These are phyloP conservation scores for Pyrus communis DNA, from an alignment of 306 rosid genomes.

Conservation along the genomic window DNA sequence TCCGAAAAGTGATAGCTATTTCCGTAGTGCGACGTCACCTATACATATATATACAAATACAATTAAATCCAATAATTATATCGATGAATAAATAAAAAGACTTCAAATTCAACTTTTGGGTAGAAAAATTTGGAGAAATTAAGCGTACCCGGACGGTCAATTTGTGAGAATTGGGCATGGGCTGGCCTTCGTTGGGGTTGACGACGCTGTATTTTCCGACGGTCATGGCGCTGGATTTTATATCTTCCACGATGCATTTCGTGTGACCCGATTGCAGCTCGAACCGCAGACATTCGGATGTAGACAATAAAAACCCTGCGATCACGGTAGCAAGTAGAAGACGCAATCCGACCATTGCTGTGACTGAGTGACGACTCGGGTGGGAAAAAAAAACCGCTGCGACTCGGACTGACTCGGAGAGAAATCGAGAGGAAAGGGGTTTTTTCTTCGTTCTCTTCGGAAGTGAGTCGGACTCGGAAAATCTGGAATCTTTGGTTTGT, in stretches of 20 bases:
- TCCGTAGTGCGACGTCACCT: conserved; percentile 85
- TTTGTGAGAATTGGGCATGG: conserved; percentile 63
- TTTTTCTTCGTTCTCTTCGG: background rate
- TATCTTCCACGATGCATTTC: conserved; percentile 89
- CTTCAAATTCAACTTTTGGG: background rate
- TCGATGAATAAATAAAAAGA: background rate
- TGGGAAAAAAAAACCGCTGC: background rate
- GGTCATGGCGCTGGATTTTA: conserved; percentile 76
- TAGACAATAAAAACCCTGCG: conserved; percentile 31
- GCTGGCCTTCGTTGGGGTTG: conserved; percentile 59
- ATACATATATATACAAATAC: conserved; percentile 1
- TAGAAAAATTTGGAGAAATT: background rate
- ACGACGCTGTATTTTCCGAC: conserved; percentile 72
- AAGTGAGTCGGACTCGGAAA: background rate
- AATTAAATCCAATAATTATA: background rate
- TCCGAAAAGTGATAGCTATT: conserved; percentile 67
- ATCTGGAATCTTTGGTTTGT: background rate
- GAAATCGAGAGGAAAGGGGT: background rate
- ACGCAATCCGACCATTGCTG: conserved; percentile 1
- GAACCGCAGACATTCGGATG: conserved; percentile 69
- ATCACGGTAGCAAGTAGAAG: conserved; percentile 15
- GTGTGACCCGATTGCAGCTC: conserved; percentile 77
- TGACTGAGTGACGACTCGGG: background rate
- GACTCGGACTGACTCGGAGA: background rate
- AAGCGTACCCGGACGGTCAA: conserved; percentile 66